Base-by-base conservation (phyloP, 176 grass and related monocot species). In the Eleusine indica region DNA sequence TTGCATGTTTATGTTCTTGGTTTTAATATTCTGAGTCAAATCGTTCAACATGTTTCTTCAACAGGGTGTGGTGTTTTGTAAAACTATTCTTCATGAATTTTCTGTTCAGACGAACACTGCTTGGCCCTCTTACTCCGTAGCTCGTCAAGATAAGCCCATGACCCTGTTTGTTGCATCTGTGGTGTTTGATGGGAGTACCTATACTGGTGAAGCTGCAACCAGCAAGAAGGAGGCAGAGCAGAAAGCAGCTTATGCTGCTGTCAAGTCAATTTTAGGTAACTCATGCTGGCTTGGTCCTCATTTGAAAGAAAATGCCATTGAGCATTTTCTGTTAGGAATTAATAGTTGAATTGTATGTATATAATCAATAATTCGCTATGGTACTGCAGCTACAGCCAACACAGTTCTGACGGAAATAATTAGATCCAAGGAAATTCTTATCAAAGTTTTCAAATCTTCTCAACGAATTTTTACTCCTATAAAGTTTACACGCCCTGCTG, bases 61-160 rank as follows among this genome's bases (percentile, higher is more conserved):
- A 78, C 58, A 89, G 88, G 73, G 39, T 58, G 9, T 56, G 7
- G 9, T 86, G 29, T 82, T 89, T 41, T 88, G 80, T 81, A 97
- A 97, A 76, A 87, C 87, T 54, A 94, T 97, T 71, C 86, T 97
- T 65, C 7, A 94, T 68, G 94, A 97, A 83, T 94, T 87, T 77
- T 7, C 80, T 70, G 79, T 68, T 35, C 92, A 94, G 63, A 80
- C 64, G 74, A 84, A 84, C 58, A 47, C 56, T 16, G 58, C 37
- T 51, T 28, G 48, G 38, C 92, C 90, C 16, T 43, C 67, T 47
- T 97, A 94, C 73, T 78, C 85, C 32, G 64, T 77, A 68, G 21
- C 3, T 70, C 5, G 16, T 38, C 21, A 18, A 47, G 44, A 62
- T 84, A 88, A 9, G 18, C 74, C 69, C 30, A 38, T 67, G 54